phyloP scores from a whole-genome alignment of 345 rosid genomes.

The Cardamine chenopodiifolia region DNA sequence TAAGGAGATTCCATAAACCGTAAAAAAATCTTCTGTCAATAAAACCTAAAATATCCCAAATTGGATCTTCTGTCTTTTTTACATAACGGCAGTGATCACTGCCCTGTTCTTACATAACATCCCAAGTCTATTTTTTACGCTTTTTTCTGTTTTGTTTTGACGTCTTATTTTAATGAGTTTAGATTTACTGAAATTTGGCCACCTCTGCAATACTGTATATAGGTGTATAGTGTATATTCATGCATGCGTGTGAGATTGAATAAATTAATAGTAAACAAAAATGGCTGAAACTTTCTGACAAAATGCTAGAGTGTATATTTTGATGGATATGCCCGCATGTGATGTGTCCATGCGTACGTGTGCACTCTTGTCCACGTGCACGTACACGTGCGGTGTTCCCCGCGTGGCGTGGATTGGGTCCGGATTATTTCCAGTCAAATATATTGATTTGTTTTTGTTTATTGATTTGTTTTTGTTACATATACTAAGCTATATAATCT shows the following conservation, averaged over 20 bases:
- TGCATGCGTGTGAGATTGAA: slow-evolving; percentile 35
- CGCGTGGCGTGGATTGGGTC: slow-evolving; percentile 21
- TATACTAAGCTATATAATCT: neutral
- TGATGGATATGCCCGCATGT: slow-evolving; percentile 33
- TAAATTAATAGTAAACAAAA: slow-evolving; percentile 11
- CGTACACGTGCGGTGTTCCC: slow-evolving; percentile 38
- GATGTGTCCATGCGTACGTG: slow-evolving; percentile 42
- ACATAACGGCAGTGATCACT: neutral
- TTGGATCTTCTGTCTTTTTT: neutral
- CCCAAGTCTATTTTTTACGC: neutral
- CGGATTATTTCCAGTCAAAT: slow-evolving; percentile 14
- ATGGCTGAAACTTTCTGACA: slow-evolving; percentile 30
- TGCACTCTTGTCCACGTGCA: slow-evolving; percentile 37
- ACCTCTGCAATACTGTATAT: slow-evolving; percentile 9
- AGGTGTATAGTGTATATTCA: slow-evolving; percentile 1
- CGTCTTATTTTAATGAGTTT: neutral
- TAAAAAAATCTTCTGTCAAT: neutral
- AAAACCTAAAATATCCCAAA: neutral
- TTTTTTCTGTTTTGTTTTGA: slow-evolving; percentile 1
- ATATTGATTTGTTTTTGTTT: neutral
- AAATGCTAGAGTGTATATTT: slow-evolving; percentile 22
- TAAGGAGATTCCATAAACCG: neutral
- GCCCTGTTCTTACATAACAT: neutral
- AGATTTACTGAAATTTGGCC: neutral
- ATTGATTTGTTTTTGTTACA: neutral